A percentile compares a stretch with the other conserved stretches of the same genome.
Conservation (phyloP, 176 grass and related monocot genomes). For the Olyra latifolia region DNA sequence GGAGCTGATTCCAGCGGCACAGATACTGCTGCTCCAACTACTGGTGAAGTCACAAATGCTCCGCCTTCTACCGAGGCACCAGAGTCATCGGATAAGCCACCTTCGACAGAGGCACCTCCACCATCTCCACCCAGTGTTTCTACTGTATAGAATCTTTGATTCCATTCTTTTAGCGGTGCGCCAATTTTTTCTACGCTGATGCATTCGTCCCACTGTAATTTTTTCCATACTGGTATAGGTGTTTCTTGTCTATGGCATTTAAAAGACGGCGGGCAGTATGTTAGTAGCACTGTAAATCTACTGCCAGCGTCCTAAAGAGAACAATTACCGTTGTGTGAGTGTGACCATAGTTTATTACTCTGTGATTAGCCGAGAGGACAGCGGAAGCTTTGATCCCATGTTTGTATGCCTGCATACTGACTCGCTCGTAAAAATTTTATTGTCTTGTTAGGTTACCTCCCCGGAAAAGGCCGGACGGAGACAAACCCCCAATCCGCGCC, state of each 20-base stretch:
- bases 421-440: neutral
- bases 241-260: constrained; percentile 5
- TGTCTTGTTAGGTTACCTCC: neutral
- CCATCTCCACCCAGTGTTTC: constrained; percentile 20
- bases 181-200: constrained; percentile 34
- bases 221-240: constrained; percentile 30
- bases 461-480: neutral
- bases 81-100: constrained; percentile 23
- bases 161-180: constrained; percentile 41
- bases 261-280: constrained; percentile 32
- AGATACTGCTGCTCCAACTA: neutral
- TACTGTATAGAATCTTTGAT: constrained; percentile 39
- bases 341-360: constrained; percentile 22
- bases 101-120: constrained; percentile 25
- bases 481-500: neutral
- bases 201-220: constrained; percentile 30
- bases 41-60: constrained; percentile 5
- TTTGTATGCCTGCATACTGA: neutral
- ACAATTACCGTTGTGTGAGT: constrained; percentile 16
- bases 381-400: constrained; percentile 3
- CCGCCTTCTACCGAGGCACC: constrained; percentile 19
- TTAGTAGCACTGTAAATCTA: constrained; percentile 56
- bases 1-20: constrained; percentile 22
- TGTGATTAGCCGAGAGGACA: constrained; percentile 18
- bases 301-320: constrained; percentile 25